Evolutionary conservation across 805 yeast species (phyloP).

Genomic region (Wickerhamiella shivajii): DNA sequence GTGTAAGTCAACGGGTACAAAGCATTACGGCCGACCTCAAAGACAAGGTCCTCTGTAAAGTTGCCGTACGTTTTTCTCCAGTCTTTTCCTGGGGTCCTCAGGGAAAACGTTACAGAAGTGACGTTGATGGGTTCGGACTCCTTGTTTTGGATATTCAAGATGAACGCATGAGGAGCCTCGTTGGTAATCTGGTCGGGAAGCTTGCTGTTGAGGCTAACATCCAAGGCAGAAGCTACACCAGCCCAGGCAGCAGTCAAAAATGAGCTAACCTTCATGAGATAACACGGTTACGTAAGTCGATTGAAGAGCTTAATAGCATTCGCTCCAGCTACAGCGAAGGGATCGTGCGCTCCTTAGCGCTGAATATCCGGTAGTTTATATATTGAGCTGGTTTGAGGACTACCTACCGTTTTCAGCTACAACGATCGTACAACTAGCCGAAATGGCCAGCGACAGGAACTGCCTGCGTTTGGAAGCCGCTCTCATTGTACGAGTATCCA

Average conservation of each 20-base stretch:
- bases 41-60: conserved; percentile 47
- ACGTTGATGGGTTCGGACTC: conserved; percentile 17
- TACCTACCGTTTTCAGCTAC: too few relatives aligned
- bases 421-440: too few relatives aligned
- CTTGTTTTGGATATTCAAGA: conserved; percentile 17
- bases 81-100: conserved; percentile 10
- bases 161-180: conserved; percentile 17
- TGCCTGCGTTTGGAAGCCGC: too few relatives aligned
- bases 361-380: too few relatives aligned
- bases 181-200: conserved; percentile 15
- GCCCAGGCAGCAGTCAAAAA: conserved; percentile 6
- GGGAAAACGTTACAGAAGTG: conserved; percentile 15
- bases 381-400: too few relatives aligned
- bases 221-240: conserved; percentile 10
- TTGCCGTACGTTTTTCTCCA: conserved; percentile 39
- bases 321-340: too few relatives aligned
- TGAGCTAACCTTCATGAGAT: conserved; percentile 3
- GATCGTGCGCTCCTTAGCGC: too few relatives aligned
- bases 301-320: too few relatives aligned
- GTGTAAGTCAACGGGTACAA: conserved; percentile 27
- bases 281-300: too few relatives aligned
- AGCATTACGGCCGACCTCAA: conserved; percentile 37
- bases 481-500: too few relatives aligned
- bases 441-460: too few relatives aligned
- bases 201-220: conserved; percentile 4